phyloP scores from a whole-genome alignment of 768 basidiomycete genomes.

The Mycena filopes region DNA sequence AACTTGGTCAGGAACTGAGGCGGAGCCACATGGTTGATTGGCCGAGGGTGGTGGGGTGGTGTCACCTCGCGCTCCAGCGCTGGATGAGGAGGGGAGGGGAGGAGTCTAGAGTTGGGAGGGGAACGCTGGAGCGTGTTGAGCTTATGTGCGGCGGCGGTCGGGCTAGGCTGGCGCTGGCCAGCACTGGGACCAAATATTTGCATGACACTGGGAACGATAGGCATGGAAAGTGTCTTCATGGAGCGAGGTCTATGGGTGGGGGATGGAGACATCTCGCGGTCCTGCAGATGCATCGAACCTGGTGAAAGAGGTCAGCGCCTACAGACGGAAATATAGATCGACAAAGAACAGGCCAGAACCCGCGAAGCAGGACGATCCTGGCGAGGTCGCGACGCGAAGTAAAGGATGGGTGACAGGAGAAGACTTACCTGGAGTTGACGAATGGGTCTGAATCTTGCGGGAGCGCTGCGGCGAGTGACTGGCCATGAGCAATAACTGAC shows the following conservation, averaged over 20 bases:
- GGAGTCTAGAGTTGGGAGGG: conserved; percentile 37
- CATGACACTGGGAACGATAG: conserved; percentile 66
- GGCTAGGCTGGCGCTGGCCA: conserved; percentile 48
- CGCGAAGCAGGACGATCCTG: conserved; percentile 27
- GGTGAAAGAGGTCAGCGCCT: conserved; percentile 36
- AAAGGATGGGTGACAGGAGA: conserved; percentile 36
- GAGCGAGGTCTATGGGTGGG: conserved; percentile 64
- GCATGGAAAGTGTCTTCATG: conserved; percentile 69
- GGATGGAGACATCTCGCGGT: conserved; percentile 61
- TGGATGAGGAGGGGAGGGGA: conserved; percentile 35
- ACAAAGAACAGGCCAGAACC: conserved; percentile 25
- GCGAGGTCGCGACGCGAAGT: conserved; percentile 31
- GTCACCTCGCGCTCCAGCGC: conserved; percentile 41
- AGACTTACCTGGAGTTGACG: conserved; percentile 59
- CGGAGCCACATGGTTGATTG: conserved; percentile 65
- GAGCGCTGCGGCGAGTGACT: conserved; percentile 69
- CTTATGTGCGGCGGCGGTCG: conserved; percentile 26
- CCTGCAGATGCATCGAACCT: conserved; percentile 55
- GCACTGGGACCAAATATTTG: conserved; percentile 59
- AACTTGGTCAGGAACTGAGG: conserved; percentile 68
- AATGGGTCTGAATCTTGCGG: conserved; percentile 62
- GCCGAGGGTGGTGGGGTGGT: conserved; percentile 65
- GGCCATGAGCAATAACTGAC: conserved; percentile 57
- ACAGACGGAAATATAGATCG: conserved; percentile 36
- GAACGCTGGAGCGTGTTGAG: conserved; percentile 29